These are phyloP conservation scores for Cyberlindnera nakhonratchasimensis DNA, from an alignment of 805 yeast genomes.

Conservation along the genomic window DNA sequence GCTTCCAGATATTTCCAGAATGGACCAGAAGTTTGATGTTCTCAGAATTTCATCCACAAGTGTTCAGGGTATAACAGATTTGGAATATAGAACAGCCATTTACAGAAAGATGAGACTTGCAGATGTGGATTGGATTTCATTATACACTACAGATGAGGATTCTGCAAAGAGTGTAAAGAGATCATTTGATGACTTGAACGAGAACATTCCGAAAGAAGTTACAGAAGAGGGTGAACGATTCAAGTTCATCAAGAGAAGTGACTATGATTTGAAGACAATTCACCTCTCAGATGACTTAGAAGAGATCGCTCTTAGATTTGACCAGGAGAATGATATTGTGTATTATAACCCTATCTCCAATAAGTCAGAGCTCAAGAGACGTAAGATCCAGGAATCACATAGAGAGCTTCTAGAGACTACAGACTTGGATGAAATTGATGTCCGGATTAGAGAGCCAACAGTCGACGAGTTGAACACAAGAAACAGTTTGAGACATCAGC, in stretches of 20 bases:
- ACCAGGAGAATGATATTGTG: constrained; percentile 52
- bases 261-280: constrained; percentile 66
- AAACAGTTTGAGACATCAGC: constrained; percentile 64
- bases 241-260: constrained; percentile 64
- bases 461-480: constrained; percentile 63
- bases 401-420: constrained; percentile 52
- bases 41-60: constrained; percentile 49
- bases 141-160: constrained; percentile 48
- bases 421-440: constrained; percentile 58
- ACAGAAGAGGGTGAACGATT: constrained; percentile 37
- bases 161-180: constrained; percentile 39
- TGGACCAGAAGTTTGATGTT: constrained; percentile 71
- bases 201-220: constrained; percentile 39
- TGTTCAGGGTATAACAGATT: constrained; percentile 6
- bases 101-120: constrained; percentile 71
- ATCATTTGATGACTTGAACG: constrained; percentile 47
- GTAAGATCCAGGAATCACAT: constrained; percentile 57
- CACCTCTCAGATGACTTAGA: constrained; percentile 26
- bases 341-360: constrained; percentile 76
- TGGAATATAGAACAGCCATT: constrained; percentile 47
- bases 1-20: constrained; percentile 85
- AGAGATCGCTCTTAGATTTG: constrained; percentile 67
- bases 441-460: constrained; percentile 68
- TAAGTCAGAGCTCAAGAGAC: constrained; percentile 76
- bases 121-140: constrained; percentile 74